These are phyloP conservation scores for Tuber melanosporum DNA, from an alignment of 495 filamentous ascomycete genomes.

Conservation along the genomic window DNA sequence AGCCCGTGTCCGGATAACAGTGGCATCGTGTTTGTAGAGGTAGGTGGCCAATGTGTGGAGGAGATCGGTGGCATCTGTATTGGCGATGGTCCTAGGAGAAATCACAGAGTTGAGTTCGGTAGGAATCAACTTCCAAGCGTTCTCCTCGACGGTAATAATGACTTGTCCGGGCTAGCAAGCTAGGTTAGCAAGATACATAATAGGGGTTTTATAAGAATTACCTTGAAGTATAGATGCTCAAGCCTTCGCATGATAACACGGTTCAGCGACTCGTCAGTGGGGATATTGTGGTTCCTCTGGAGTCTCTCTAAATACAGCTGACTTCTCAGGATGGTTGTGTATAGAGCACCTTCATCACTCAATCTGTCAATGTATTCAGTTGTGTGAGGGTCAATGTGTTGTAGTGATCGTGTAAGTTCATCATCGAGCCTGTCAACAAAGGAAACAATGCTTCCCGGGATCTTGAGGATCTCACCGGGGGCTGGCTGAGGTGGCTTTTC, in stretches of 20 bases:
- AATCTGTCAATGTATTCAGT: conserved; percentile 96
- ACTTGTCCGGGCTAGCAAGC: conserved; percentile 69
- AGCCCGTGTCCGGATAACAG: conserved; percentile 88
- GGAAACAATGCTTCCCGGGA: conserved; percentile 89
- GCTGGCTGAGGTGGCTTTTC: conserved; percentile 75
- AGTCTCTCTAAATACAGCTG: conserved; percentile 73
- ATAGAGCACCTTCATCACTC: conserved; percentile 83
- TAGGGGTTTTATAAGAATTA: conserved; percentile 39
- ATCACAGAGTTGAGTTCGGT: conserved; percentile 64
- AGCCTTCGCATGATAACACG: conserved; percentile 86
- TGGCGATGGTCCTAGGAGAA: conserved; percentile 59
- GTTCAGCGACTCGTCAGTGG: conserved; percentile 68
- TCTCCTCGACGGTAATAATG: conserved; percentile 83
- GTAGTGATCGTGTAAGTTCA: conserved; percentile 90
- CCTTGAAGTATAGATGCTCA: conserved; percentile 98
- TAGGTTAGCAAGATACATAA: conserved; percentile 36
- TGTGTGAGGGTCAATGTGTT: conserved; percentile 96
- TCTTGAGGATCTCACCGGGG: conserved; percentile 64
- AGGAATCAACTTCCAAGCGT: conserved; percentile 80
- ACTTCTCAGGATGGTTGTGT: conserved; percentile 79
- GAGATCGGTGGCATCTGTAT: conserved; percentile 61
- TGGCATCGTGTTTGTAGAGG: conserved; percentile 85
- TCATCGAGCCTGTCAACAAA: conserved; percentile 94
- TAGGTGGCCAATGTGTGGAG: conserved; percentile 89
- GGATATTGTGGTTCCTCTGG: conserved; percentile 47